Base-by-base conservation (phyloP, 73 alveolate species). In the Paramecium octaurelia region DNA sequence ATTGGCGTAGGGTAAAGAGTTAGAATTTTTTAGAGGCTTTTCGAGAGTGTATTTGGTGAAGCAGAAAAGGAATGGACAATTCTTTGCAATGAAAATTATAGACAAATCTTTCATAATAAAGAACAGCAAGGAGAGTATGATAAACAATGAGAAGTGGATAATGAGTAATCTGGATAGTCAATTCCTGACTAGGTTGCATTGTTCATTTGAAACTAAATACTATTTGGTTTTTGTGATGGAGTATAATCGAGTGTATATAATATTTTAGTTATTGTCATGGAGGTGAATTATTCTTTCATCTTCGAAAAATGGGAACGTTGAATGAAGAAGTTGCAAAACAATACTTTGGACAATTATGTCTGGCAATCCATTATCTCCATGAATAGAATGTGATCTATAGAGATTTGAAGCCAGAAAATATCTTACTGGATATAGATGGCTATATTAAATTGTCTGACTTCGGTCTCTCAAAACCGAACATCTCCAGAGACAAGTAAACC, bases 381-480 rank as follows among this genome's bases (percentile, higher is more conserved):
- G 59, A 92, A 42, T 85, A 94, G 29, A 91, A 86, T 9, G 58
- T 96, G 8, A 43, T 95, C 1, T 96, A 96, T 94, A 40, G 98
- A 48, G 99, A 96, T 46, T 50, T 97, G 38, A 97, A 97, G 48
- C 99, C 99, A 31, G 99, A 97, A 93, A 97, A 97, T 92, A 93
- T 97, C 18, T 64, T 97, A 54, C 50, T 97, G 24, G 99, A 97
- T 85, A 68, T 84, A 4, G 98, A 96, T 60, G 99, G 99, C 0
- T 98, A 97, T 58, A 59, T 94, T 6, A 92, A 86, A 29, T 70
- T 94, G 14, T 95, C 98, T 59, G 99, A 97, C 70, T 97, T 97
- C 69, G 98, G 98, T 11, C 94, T 97, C 24, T 94, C 99, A 9
- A 97, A 97, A 96, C 85, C 71, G 1, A 87, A 68, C 20, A 70